A percentile compares a stretch with the other conserved stretches of the same genome.
These are phyloP conservation scores for Diplodia mutila DNA, from an alignment of 2,329 filamentous ascomycete genomes.

Conservation along the genomic window DNA sequence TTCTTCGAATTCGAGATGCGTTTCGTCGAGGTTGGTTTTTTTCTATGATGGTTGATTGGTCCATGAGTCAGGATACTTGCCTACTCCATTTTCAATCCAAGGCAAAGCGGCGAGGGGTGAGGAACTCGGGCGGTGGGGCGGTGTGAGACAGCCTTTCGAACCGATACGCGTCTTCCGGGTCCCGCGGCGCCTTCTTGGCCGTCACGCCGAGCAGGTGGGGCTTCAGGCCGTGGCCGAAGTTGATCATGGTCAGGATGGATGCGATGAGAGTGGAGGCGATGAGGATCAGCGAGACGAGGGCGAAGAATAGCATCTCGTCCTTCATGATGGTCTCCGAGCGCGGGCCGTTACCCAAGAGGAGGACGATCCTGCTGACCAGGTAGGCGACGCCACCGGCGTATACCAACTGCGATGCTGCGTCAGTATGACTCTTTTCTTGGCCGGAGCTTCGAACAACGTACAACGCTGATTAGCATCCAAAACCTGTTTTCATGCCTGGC, in stretches of 20 bases:
- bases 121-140: background rate
- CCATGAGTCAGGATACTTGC: background rate
- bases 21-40: background rate
- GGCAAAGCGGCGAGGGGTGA: conserved; percentile 5
- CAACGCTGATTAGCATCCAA: conserved; percentile 29
- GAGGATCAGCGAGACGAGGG: conserved; percentile 25
- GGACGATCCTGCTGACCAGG: conserved; percentile 31
- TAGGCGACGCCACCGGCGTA: conserved; percentile 32
- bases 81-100: background rate
- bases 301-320: conserved; percentile 34
- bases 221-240: conserved; percentile 34
- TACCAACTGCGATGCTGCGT: conserved; percentile 22
- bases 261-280: conserved; percentile 25
- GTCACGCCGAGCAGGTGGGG: conserved; percentile 29
- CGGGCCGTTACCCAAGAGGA: conserved; percentile 28
- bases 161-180: conserved; percentile 1
- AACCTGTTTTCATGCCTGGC: conserved; percentile 28
- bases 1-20: background rate
- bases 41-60: background rate
- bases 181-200: conserved; percentile 9
- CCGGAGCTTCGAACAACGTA: conserved; percentile 23
- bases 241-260: conserved; percentile 29
- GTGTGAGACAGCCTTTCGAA: conserved; percentile 13
- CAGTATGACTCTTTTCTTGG: background rate
- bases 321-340: conserved; percentile 30